Percentiles rank a stretch among this genome's conserved stretches.
phyloP scores from a whole-genome alignment of 495 filamentous ascomycete genomes.

The Trichoderma orchidacearum region DNA sequence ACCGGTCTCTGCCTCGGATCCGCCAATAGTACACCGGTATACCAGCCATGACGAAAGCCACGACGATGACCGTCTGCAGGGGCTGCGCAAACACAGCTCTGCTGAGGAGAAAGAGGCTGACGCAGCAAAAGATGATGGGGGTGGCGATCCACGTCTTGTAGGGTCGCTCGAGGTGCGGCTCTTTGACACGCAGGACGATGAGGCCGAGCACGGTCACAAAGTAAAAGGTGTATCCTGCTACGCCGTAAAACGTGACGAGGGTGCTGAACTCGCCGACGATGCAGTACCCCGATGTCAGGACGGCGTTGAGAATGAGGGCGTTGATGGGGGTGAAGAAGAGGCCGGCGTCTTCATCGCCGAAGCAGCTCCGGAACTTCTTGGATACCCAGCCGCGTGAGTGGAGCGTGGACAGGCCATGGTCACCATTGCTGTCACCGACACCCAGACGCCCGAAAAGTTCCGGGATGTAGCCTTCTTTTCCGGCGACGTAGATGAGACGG shows the following conservation, averaged over 20 bases:
- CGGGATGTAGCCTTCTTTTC: conserved; percentile 90
- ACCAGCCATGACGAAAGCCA: conserved; percentile 69
- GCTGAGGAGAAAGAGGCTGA: conserved; percentile 81
- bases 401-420: conserved; percentile 22
- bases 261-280: conserved; percentile 81
- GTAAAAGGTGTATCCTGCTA: conserved; percentile 93
- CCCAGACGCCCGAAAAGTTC: conserved; percentile 73
- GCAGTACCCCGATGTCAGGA: conserved; percentile 62
- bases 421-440: conserved; percentile 27
- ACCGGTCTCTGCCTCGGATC: conserved; percentile 42
- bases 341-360: conserved; percentile 47
- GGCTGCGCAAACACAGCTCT: conserved; percentile 81
- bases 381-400: conserved; percentile 45
- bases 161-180: conserved; percentile 76
- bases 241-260: conserved; percentile 90
- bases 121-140: conserved; percentile 96
- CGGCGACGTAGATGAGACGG: conserved; percentile 84
- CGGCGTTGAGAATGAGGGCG: conserved; percentile 69
- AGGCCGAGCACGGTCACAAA: conserved; percentile 89
- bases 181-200: conserved; percentile 77
- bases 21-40: conserved; percentile 83
- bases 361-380: conserved; percentile 38
- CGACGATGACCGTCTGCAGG: conserved; percentile 74
- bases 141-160: conserved; percentile 95
- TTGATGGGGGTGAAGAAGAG: conserved; percentile 82